These are phyloP conservation scores for Saprolegnia diclina DNA, from an alignment of 352 stramenopile genomes.

Conservation along the genomic window DNA sequence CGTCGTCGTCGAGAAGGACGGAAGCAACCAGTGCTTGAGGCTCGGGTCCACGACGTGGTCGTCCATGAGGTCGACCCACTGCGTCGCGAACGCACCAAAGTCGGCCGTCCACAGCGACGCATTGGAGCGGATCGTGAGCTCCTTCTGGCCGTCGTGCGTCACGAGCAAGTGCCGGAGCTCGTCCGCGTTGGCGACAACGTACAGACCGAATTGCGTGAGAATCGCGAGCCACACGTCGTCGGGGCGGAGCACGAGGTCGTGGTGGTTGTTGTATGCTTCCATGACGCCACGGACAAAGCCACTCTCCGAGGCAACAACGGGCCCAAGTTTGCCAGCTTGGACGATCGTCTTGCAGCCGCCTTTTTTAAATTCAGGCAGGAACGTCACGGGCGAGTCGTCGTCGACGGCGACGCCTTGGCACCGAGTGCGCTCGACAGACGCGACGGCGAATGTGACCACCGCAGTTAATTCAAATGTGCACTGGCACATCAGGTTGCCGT, in stretches of 20 bases:
- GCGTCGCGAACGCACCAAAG: neutral
- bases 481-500: too few species aligned
- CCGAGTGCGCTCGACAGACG: too few species aligned
- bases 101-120: neutral
- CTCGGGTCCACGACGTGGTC: constrained; percentile 1
- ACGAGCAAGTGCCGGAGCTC: neutral
- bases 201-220: neutral
- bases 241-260: neutral
- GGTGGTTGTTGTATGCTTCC: constrained; percentile 5
- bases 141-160: constrained; percentile 1
- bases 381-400: too few species aligned
- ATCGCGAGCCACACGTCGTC: constrained; percentile 19
- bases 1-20: neutral
- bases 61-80: neutral
- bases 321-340: too few species aligned
- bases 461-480: too few species aligned
- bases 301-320: too few species aligned
- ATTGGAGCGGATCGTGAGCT: neutral
- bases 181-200: neutral
- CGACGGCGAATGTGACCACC: too few species aligned
- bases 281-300: constrained; percentile 2
- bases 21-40: neutral
- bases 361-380: too few species aligned
- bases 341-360: too few species aligned
- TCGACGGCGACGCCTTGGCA: too few species aligned